Conservation (phyloP, 805 yeast genomes). For the Zygosaccharomyces kombuchaensis region DNA sequence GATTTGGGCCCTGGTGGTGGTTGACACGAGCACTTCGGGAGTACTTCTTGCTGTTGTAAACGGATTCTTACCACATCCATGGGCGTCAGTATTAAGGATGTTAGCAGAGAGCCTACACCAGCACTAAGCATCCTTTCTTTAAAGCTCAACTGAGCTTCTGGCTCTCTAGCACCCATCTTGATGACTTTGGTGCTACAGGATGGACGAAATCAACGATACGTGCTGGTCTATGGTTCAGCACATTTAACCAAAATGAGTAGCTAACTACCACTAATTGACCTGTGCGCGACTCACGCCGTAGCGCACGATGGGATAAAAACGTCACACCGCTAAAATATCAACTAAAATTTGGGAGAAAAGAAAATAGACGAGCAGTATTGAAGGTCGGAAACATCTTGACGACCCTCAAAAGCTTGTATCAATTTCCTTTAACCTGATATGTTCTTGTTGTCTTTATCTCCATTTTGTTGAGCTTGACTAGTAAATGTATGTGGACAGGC, state of each 20-base stretch:
- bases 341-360: too few relatives aligned
- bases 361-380: too few relatives aligned
- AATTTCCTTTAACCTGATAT: too few relatives aligned
- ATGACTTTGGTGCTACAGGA: neutral
- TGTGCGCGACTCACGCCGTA: conserved; percentile 3
- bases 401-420: too few relatives aligned
- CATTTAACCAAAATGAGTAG: neutral
- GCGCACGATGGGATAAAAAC: conserved; percentile 1
- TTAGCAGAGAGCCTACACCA: conserved; percentile 66
- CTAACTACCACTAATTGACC: neutral
- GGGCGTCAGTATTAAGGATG: conserved; percentile 73
- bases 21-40: conserved; percentile 41
- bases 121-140: conserved; percentile 73
- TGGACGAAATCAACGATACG: too few relatives aligned
- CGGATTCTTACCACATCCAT: conserved; percentile 74
- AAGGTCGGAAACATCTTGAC: too few relatives aligned
- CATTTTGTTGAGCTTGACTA: too few relatives aligned
- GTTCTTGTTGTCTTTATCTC: too few relatives aligned
- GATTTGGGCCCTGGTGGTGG: conserved; percentile 34
- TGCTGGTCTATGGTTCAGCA: too few relatives aligned
- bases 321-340: neutral
- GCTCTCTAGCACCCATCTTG: conserved; percentile 6
- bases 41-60: conserved; percentile 69
- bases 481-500: too few relatives aligned
- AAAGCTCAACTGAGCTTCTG: conserved; percentile 22